Conservation (phyloP, 805 yeast species). For the Phaffomyces antillensis region DNA sequence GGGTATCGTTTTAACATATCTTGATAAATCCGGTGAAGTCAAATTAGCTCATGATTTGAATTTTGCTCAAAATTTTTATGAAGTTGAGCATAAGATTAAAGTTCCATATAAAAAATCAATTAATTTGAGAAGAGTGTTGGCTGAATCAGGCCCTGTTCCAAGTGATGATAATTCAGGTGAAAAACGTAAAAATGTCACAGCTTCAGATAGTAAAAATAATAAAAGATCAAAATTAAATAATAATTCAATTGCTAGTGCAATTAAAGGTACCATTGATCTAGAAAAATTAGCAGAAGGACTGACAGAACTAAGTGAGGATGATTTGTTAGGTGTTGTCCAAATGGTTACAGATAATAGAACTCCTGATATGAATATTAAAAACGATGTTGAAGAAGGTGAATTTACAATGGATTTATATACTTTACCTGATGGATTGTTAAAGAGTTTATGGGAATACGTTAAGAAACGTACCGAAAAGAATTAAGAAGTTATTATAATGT, state of each 20-base stretch:
- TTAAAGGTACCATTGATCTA: conserved; percentile 74
- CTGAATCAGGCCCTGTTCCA: conserved; percentile 78
- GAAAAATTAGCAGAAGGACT: conserved; percentile 87
- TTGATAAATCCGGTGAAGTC: conserved; percentile 85
- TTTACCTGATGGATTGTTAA: conserved; percentile 82
- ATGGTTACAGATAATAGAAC: conserved; percentile 96
- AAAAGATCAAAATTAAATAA: conserved; percentile 22
- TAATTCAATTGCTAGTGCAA: conserved; percentile 34
- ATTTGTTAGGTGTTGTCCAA: conserved; percentile 88
- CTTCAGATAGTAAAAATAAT: conserved; percentile 15
- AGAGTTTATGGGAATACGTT: conserved; percentile 92
- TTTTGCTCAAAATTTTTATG: conserved; percentile 70
- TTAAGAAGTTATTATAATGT: too few relatives aligned
- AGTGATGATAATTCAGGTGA: conserved; percentile 27
- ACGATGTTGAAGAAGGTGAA: conserved; percentile 95
- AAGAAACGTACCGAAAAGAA: conserved; percentile 47
- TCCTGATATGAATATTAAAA: conserved; percentile 90
- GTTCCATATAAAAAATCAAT: conserved; percentile 67
- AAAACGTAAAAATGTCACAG: conserved; percentile 29
- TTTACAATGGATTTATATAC: conserved; percentile 94
- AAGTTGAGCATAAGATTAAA: conserved; percentile 66
- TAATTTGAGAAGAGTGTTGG: conserved; percentile 59
- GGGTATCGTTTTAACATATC: conserved; percentile 65
- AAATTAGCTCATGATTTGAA: conserved; percentile 85
- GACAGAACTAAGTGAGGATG: conserved; percentile 86